These are phyloP conservation scores for Hericium rajendrae DNA, from an alignment of 768 basidiomycete genomes.

Conservation along the genomic window DNA sequence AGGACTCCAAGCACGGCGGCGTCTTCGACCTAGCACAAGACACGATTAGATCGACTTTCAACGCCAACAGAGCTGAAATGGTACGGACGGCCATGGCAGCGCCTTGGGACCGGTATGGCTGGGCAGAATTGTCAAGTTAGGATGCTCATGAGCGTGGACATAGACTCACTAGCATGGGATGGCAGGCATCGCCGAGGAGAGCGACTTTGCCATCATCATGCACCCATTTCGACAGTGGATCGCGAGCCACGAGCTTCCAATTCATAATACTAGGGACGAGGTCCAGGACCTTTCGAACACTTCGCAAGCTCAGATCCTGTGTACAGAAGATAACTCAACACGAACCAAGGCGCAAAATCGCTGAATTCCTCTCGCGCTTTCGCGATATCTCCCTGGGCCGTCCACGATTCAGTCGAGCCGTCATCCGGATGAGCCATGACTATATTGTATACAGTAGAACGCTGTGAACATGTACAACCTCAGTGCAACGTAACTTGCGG, in stretches of 20 bases:
- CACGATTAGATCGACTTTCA: no score
- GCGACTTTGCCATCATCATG: slow-evolving; percentile 15
- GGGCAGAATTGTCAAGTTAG: background rate
- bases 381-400: slow-evolving; percentile 15
- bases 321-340: no score
- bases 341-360: slow-evolving; percentile 20
- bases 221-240: slow-evolving; percentile 18
- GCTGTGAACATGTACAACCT: background rate
- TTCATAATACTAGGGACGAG: slow-evolving; percentile 16
- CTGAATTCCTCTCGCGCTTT: slow-evolving; percentile 20
- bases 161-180: slow-evolving; percentile 16
- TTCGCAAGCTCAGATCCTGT: background rate
- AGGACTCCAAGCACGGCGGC: slow-evolving; percentile 19
- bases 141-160: background rate
- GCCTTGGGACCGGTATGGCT: slow-evolving; percentile 22
- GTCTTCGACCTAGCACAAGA: slow-evolving; percentile 15
- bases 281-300: slow-evolving; percentile 15
- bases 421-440: slow-evolving; percentile 14
- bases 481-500: no score
- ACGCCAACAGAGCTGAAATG: background rate
- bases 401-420: slow-evolving; percentile 15
- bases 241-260: slow-evolving; percentile 20
- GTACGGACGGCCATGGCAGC: slow-evolving; percentile 18
- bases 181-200: slow-evolving; percentile 20
- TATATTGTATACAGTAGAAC: slow-evolving; percentile 11